A percentile compares a stretch with the other conserved stretches of the same genome.
Conservation (phyloP, 2,329 filamentous ascomycete species). For the Albophoma yamanashiensis region DNA sequence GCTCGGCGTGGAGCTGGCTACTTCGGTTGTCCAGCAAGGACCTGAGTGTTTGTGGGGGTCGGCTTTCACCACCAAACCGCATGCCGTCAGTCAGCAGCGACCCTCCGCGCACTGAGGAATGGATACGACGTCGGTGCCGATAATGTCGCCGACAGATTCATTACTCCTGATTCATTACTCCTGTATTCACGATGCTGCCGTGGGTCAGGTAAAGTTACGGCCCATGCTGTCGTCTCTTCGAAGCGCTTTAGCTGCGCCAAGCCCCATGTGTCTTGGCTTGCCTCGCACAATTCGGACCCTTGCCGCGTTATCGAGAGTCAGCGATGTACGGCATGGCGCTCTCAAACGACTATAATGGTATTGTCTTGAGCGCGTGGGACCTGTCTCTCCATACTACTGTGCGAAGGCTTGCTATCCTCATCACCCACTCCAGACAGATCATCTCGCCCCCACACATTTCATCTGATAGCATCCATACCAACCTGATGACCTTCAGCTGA, state of each 20-base stretch:
- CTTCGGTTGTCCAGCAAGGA: not conserved
- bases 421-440: not conserved
- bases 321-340: too few relatives aligned
- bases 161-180: too few relatives aligned
- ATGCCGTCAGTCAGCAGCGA: not conserved
- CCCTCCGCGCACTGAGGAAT: not conserved
- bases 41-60: not conserved
- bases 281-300: not conserved
- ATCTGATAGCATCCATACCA: not conserved
- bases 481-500: slow-evolving; percentile 1
- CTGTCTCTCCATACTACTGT: not conserved
- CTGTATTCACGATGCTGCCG: too few relatives aligned
- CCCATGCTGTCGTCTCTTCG: not conserved
- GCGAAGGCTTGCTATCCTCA: not conserved
- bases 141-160: not conserved
- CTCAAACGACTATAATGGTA: not conserved
- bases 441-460: not conserved
- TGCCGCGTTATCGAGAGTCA: too few relatives aligned
- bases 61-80: not conserved
- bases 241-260: not conserved
- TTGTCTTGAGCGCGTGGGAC: not conserved
- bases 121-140: not conserved
- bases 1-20: not conserved
- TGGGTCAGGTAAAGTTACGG: not conserved
- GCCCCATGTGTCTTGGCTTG: not conserved